phyloP scores from a whole-genome alignment of 768 basidiomycete species.

The Mycena polygramma region DNA sequence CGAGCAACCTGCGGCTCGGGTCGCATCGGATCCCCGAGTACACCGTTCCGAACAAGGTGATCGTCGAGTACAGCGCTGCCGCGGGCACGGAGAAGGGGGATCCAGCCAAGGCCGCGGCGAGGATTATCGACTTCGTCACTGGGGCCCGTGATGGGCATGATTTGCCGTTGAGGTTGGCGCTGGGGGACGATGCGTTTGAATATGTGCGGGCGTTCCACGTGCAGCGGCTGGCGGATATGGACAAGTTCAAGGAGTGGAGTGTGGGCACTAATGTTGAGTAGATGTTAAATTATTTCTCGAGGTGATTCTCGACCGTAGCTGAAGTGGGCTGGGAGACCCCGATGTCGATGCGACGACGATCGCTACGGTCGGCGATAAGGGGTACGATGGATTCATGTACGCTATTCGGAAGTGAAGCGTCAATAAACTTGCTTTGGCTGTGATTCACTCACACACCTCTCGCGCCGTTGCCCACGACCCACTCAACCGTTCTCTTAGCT shows the following conservation, averaged over 20 bases:
- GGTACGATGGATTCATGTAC: too few species aligned
- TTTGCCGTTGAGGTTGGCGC: conserved; percentile 28
- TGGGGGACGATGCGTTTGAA: conserved; percentile 37
- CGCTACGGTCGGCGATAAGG: too few species aligned
- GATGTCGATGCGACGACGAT: too few species aligned
- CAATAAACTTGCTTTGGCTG: too few species aligned
- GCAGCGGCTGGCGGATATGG: conserved; percentile 22
- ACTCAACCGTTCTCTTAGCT: too few species aligned
- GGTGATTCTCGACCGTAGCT: too few species aligned
- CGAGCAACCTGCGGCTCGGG: conserved; percentile 15
- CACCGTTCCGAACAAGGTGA: conserved; percentile 17
- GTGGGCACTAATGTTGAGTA: conserved; percentile 27
- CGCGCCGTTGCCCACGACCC: too few species aligned
- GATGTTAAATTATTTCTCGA: too few species aligned
- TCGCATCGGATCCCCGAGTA: conserved; percentile 40
- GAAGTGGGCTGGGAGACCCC: too few species aligned
- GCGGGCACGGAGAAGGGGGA: conserved; percentile 38
- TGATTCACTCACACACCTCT: too few species aligned
- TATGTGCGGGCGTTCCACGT: conserved; percentile 11
- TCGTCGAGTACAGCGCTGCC: neutral
- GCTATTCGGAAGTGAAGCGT: too few species aligned
- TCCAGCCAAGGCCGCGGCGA: conserved; percentile 35
- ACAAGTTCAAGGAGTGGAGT: conserved; percentile 34
- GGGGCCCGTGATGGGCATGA: neutral
- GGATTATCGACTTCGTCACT: conserved; percentile 38